phyloP scores from a whole-genome alignment of 2,329 filamentous ascomycete genomes.

The Zopfia rhizophila region DNA sequence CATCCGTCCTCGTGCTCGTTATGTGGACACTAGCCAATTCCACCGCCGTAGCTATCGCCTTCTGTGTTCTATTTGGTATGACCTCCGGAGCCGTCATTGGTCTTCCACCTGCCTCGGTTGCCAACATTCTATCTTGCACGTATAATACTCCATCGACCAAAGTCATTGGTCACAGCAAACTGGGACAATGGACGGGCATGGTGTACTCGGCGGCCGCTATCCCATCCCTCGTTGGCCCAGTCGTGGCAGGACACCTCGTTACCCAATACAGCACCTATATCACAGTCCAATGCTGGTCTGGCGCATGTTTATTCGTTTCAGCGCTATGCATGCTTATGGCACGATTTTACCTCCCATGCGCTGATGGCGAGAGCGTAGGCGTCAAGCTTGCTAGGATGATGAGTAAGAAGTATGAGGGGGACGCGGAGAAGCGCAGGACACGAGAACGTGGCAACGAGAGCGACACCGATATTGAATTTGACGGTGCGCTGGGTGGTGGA shows the following conservation, averaged over 20 bases:
- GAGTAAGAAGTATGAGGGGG: not conserved
- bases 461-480: conserved; percentile 16
- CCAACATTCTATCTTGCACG: conserved; percentile 55
- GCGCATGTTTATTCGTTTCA: conserved; percentile 53
- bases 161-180: conserved; percentile 47
- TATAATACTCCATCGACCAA: conserved; percentile 41
- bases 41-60: conserved; percentile 54
- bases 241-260: conserved; percentile 60
- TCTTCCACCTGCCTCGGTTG: conserved; percentile 61
- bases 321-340: conserved; percentile 54
- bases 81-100: conserved; percentile 62
- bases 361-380: conserved; percentile 35
- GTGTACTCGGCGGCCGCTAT: conserved; percentile 61
- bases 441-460: conserved; percentile 14
- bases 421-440: no score
- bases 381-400: conserved; percentile 26
- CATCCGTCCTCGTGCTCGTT: conserved; percentile 54
- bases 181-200: conserved; percentile 65
- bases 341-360: conserved; percentile 43
- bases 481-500: not conserved
- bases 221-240: conserved; percentile 58
- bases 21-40: conserved; percentile 56
- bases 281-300: conserved; percentile 61
- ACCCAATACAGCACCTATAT: conserved; percentile 53
- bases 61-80: conserved; percentile 61